A percentile compares a stretch with the other conserved stretches of the same genome.
Evolutionary conservation across 2,329 filamentous ascomycete genomes (phyloP).

Genomic region (Chrysoporthe austroafricana): DNA sequence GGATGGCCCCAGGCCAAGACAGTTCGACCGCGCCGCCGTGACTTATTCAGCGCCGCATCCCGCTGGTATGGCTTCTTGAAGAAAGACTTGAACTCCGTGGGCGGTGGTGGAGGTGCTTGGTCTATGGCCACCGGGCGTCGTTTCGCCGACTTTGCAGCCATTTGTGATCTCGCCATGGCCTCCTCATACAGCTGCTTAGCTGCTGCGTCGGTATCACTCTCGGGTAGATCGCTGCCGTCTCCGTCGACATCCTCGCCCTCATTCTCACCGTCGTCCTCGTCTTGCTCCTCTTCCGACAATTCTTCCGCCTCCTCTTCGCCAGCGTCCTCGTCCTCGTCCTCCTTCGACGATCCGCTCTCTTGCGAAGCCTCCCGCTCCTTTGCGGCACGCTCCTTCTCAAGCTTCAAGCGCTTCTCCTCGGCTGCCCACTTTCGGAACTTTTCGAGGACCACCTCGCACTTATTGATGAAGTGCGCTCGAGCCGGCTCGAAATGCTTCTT

Average conservation of each 20-base stretch:
- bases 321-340: conserved; percentile 36
- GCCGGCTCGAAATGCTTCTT: conserved; percentile 88
- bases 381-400: conserved; percentile 71
- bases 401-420: conserved; percentile 82
- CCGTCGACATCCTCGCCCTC: conserved; percentile 39
- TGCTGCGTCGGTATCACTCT: conserved; percentile 71
- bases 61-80: conserved; percentile 80
- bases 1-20: conserved; percentile 81
- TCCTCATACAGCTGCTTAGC: conserved; percentile 78
- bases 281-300: conserved; percentile 32
- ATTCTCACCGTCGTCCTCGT: conserved; percentile 34
- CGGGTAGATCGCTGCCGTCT: conserved; percentile 61
- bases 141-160: conserved; percentile 40
- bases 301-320: conserved; percentile 42
- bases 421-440: conserved; percentile 90
- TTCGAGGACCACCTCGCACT: conserved; percentile 78
- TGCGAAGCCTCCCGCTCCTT: conserved; percentile 43
- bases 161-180: conserved; percentile 58
- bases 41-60: conserved; percentile 75
- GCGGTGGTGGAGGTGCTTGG: conserved; percentile 40
- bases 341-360: conserved; percentile 29
- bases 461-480: conserved; percentile 79
- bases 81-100: conserved; percentile 80
- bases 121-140: conserved; percentile 37
- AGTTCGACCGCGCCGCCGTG: conserved; percentile 70